These are phyloP conservation scores for Baudoinia panamericana DNA, from an alignment of 495 filamentous ascomycete genomes.

Conservation along the genomic window DNA sequence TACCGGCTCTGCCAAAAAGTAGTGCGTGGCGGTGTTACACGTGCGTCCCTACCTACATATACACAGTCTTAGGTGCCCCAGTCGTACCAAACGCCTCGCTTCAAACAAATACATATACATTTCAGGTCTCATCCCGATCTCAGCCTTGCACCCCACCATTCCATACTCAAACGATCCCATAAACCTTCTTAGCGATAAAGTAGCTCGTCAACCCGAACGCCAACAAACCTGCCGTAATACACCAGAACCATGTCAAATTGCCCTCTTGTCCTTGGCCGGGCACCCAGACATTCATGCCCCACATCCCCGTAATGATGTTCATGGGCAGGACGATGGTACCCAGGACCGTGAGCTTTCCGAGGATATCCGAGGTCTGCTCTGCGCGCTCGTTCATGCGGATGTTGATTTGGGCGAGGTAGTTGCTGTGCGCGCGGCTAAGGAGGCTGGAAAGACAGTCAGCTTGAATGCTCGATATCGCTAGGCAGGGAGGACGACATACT, in stretches of 20 bases:
- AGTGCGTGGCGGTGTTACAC: too few relatives aligned
- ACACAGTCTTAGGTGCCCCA: too few relatives aligned
- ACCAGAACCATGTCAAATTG: conserved; percentile 50
- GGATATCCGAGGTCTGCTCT: conserved; percentile 85
- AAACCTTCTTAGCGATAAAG: conserved; percentile 67
- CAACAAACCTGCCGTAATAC: conserved; percentile 61
- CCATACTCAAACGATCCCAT: conserved; percentile 42
- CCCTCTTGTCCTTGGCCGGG: conserved; percentile 64
- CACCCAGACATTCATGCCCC: conserved; percentile 92
- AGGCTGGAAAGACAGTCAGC: conserved; percentile 41
- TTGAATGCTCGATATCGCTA: not conserved
- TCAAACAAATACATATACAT: too few relatives aligned
- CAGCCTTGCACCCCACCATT: not conserved
- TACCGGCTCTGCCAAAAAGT: too few relatives aligned
- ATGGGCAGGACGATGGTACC: conserved; percentile 95
- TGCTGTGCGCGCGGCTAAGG: conserved; percentile 80
- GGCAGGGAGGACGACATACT: conserved; percentile 42
- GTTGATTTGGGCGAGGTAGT: conserved; percentile 90
- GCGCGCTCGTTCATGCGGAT: conserved; percentile 96
- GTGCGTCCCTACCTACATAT: too few relatives aligned
- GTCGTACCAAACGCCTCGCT: too few relatives aligned
- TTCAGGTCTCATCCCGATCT: too few relatives aligned
- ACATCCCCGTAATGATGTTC: conserved; percentile 97
- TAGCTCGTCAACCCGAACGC: conserved; percentile 68
- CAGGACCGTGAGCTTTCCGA: conserved; percentile 88